Base-by-base conservation (phyloP, 495 filamentous ascomycete genomes). In the Lophiotrema nucula region DNA sequence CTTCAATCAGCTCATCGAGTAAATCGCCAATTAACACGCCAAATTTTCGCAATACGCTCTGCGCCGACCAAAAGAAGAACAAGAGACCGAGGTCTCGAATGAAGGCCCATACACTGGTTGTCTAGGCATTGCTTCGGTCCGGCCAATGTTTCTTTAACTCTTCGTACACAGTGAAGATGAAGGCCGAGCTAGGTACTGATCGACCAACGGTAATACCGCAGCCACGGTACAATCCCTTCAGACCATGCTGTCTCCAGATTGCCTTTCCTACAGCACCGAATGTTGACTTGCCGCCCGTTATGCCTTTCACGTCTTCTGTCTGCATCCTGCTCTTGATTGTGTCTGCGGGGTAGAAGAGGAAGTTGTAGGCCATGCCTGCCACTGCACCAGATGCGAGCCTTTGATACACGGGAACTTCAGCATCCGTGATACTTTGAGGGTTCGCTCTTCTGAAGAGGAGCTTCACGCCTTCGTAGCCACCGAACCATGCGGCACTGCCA, bases 271-370 rank as follows among this genome's bases (percentile, higher is more conserved):
- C 88, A 12, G 73, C 72, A 73, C 77, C 81, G 68, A 99, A 99
- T 0, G 81, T 83, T 41, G 77, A 79, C 4, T 70, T 53, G 0
- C 64, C 71, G 23, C 68, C 63, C 21, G 64, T 48, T 5, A 63
- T 21, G 4, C 49, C 56, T 13, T 76, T 77, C 47, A 92, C 77
- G 26, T 90, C 86, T 43, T 87, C 82, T 0, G 95, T 97, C 71
- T 99, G 93, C 85, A 99, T 95, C 5, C 92, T 82, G 10, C 86
- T 91, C 71, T 98, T 98, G 75, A 98, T 86, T 1, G 93, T 97
- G 68, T 98, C 93, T 37, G 95, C 93, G 0, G 93, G 93, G 72
- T 92, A 98, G 76, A 96, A 96, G 24, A 96, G 69, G 66, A 97
- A 96, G 65, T 97, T 98, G 69, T 97, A 98, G 50, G 81, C 83